A percentile compares a stretch with the other conserved stretches of the same genome.
These are phyloP conservation scores for Epichloe baconii DNA, from an alignment of 2,329 filamentous ascomycete genomes.

Conservation along the genomic window DNA sequence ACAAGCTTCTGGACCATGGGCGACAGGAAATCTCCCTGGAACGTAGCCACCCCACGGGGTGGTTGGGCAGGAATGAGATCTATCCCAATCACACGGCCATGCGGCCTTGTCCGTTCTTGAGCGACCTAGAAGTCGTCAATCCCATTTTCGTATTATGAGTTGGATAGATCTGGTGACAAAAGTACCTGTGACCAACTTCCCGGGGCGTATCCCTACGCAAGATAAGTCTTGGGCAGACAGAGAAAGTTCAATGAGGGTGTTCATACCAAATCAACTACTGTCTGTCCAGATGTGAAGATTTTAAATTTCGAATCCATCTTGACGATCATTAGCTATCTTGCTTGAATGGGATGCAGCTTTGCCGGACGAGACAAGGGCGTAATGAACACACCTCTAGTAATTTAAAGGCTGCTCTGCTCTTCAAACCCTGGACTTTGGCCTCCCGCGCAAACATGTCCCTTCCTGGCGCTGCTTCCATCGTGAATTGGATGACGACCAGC, in stretches of 20 bases:
- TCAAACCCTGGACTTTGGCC: constrained; percentile 68
- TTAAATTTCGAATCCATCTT: constrained; percentile 73
- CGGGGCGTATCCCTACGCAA: constrained; percentile 58
- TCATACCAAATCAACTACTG: constrained; percentile 74
- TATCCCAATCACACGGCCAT: constrained; percentile 75
- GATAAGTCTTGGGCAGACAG: neutral
- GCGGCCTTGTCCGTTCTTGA: constrained; percentile 59
- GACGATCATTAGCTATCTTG: neutral
- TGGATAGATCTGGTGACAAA: too few species aligned
- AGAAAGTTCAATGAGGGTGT: neutral
- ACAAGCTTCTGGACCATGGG: constrained; percentile 62
- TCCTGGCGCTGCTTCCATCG: constrained; percentile 73
- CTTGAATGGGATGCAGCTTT: neutral
- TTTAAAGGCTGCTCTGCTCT: constrained; percentile 89
- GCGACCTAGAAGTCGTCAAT: constrained; percentile 49
- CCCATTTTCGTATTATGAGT: neutral
- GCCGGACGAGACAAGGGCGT: too few species aligned
- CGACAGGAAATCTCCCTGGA: constrained; percentile 88
- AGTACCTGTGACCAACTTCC: constrained; percentile 57
- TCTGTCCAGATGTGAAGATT: constrained; percentile 68
- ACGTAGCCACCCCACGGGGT: constrained; percentile 79
- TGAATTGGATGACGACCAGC: constrained; percentile 44
- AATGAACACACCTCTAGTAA: constrained; percentile 55
- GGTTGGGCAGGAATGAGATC: constrained; percentile 89
- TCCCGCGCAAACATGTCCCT: constrained; percentile 59